A percentile compares a stretch with the other conserved stretches of the same genome.
Conservation (phyloP, 2,329 filamentous ascomycete species). For the Hymenoscyphus infarciens region DNA sequence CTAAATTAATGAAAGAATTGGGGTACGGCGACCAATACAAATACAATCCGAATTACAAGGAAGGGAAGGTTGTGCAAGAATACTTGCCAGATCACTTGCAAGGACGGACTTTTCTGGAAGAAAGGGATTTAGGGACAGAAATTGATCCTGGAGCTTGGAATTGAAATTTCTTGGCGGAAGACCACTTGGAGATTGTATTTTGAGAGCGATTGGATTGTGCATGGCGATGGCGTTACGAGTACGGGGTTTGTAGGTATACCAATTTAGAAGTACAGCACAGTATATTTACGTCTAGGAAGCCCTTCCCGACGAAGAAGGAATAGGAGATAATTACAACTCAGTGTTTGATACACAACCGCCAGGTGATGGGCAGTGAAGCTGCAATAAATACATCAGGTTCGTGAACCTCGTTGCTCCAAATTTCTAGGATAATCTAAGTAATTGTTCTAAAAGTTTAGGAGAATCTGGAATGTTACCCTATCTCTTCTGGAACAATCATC, state of each 20-base stretch:
- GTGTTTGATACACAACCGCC: background rate
- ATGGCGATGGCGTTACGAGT: constrained; percentile 22
- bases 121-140: constrained; percentile 72
- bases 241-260: background rate
- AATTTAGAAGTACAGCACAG: background rate
- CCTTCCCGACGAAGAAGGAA: background rate
- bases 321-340: background rate
- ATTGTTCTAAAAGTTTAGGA: too few species aligned
- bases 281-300: background rate
- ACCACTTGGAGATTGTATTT: background rate
- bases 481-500: too few species aligned
- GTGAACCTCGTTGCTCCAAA: too few species aligned
- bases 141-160: constrained; percentile 56
- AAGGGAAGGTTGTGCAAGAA: constrained; percentile 79
- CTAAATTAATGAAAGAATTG: constrained; percentile 86
- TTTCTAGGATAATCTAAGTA: too few species aligned
- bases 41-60: constrained; percentile 86
- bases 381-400: too few species aligned
- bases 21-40: constrained; percentile 92
- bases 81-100: constrained; percentile 79
- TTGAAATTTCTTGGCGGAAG: too few species aligned
- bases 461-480: too few species aligned
- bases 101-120: constrained; percentile 73
- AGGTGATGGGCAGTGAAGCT: too few species aligned
- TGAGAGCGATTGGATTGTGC: constrained; percentile 2